Evolutionary conservation across 2,329 filamentous ascomycete species (phyloP).

Genomic region (Fusarium subglutinans): DNA sequence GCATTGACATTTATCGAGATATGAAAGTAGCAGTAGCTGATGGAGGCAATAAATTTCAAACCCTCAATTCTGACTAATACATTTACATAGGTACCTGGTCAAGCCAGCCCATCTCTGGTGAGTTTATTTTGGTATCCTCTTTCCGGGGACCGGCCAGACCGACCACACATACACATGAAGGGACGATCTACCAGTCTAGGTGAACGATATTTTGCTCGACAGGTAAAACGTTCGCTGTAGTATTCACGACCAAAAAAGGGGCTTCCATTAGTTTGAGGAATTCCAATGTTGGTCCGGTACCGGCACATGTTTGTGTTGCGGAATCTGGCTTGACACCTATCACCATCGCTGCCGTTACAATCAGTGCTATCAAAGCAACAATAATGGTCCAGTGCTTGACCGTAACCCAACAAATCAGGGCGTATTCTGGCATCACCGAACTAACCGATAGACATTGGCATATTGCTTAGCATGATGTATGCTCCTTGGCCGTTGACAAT

Average conservation of each 20-base stretch:
- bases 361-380: background rate
- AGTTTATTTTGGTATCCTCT: background rate
- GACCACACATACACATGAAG: background rate
- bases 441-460: conserved; percentile 4
- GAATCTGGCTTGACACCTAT: conserved; percentile 11
- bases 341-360: background rate
- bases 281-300: background rate
- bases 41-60: background rate
- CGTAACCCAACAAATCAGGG: background rate
- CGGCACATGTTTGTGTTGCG: conserved; percentile 2
- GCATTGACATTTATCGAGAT: background rate
- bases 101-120: background rate
- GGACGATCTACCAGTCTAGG: conserved; percentile 17
- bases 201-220: background rate
- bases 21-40: background rate
- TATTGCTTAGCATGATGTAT: background rate
- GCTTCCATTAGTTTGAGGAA: background rate
- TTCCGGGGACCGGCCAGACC: background rate
- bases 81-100: background rate
- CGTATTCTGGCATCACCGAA: background rate
- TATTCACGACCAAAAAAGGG: background rate
- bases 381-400: background rate
- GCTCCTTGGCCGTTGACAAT: background rate
- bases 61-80: background rate
- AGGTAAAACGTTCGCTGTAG: background rate